Evolutionary conservation across 495 filamentous ascomycete genomes (phyloP).

Genomic region (Penicillium verhagenii): DNA sequence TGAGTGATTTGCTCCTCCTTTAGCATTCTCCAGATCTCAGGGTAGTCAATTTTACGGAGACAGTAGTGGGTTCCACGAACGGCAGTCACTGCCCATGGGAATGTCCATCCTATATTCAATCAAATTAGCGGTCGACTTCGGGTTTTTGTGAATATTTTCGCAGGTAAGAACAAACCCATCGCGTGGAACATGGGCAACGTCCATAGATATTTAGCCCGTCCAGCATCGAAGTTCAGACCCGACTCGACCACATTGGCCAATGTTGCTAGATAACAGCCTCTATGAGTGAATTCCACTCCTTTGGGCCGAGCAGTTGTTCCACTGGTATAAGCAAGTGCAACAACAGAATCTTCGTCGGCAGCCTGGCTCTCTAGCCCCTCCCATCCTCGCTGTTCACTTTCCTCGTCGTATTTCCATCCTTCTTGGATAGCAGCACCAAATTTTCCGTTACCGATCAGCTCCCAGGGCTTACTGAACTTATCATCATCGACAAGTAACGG

Average conservation of each 20-base stretch:
- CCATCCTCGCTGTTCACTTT: slow-evolving; percentile 70
- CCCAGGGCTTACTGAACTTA: slow-evolving; percentile 27
- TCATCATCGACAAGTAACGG: slow-evolving; percentile 81
- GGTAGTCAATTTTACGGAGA: slow-evolving; percentile 91
- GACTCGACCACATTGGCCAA: slow-evolving; percentile 87
- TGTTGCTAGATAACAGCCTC: slow-evolving; percentile 80
- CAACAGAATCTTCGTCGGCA: slow-evolving; percentile 70
- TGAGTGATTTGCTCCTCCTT: slow-evolving; percentile 86
- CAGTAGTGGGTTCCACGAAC: slow-evolving; percentile 94
- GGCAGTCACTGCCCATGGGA: slow-evolving; percentile 86
- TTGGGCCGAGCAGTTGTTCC: slow-evolving; percentile 93
- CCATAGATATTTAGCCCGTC: slow-evolving; percentile 82
- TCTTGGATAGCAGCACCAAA: slow-evolving; percentile 85
- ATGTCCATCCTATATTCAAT: slow-evolving; percentile 64
- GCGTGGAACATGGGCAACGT: slow-evolving; percentile 97
- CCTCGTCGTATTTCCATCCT: slow-evolving; percentile 67
- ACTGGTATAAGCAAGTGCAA: slow-evolving; percentile 89
- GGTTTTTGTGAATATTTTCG: not conserved
- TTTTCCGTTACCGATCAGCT: slow-evolving; percentile 72
- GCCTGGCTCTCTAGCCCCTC: slow-evolving; percentile 65
- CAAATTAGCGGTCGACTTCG: slow-evolving; percentile 2
- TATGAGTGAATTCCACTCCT: slow-evolving; percentile 89
- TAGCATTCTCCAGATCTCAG: slow-evolving; percentile 83
- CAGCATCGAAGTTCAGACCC: slow-evolving; percentile 67
- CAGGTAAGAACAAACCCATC: slow-evolving; percentile 53